Percentiles rank a stretch among this genome's conserved stretches.
Evolutionary conservation across 1,284 basidiomycete species (phyloP).

Genomic region (Apiotrichum mycotoxinovorans): DNA sequence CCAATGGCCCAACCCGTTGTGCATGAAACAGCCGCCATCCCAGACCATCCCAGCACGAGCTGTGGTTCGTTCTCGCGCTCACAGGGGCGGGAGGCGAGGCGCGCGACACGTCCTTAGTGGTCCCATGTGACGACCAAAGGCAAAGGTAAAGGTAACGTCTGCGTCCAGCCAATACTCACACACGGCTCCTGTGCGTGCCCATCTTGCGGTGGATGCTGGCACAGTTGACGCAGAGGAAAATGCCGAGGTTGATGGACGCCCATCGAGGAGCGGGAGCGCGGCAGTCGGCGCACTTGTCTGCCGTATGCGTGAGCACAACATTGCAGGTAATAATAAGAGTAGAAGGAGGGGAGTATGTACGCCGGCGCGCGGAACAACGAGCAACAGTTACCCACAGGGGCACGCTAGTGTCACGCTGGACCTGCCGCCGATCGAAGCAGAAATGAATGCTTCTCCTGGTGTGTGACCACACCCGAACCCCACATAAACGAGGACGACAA

Average conservation of each 20-base stretch:
- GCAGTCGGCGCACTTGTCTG: constrained; percentile 49
- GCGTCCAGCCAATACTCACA: no score
- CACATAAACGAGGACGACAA: no score
- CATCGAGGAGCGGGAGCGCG: constrained; percentile 43
- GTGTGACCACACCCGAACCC: not conserved
- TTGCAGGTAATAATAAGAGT: not conserved
- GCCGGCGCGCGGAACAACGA: not conserved
- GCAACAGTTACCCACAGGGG: no score
- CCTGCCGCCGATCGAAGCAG: no score
- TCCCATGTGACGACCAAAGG: no score
- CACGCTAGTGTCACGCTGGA: no score
- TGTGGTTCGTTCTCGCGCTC: no score
- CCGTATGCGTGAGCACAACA: not conserved
- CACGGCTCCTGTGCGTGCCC: constrained; percentile 48
- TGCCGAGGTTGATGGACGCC: constrained; percentile 47
- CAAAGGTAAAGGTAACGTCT: no score
- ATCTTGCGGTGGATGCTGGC: constrained; percentile 47
- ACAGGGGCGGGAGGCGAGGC: no score
- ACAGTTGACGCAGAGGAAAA: constrained; percentile 43
- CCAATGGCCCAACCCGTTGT: no score
- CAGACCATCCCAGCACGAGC: no score
- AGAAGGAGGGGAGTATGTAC: not conserved
- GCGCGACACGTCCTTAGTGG: no score
- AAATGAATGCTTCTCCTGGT: not conserved
- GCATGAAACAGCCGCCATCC: not conserved